These are phyloP conservation scores for Phragmites australis DNA, from an alignment of 176 grass and related monocot genomes.

Conservation along the genomic window DNA sequence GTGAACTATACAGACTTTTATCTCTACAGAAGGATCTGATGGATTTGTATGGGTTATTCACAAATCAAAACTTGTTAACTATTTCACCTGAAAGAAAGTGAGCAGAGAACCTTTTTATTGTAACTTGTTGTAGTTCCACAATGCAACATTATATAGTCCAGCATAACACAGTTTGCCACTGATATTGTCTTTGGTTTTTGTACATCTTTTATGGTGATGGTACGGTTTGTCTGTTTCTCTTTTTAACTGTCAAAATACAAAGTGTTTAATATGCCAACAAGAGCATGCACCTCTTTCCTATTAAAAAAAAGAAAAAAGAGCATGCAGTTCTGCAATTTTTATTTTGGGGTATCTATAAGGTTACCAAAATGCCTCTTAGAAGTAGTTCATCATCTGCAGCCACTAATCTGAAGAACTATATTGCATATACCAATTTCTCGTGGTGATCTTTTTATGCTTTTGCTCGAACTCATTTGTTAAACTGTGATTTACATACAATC, in stretches of 20 bases:
- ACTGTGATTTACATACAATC: not conserved
- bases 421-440: not conserved
- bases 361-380: not conserved
- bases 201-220: not conserved
- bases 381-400: not conserved
- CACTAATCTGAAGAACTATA: not conserved
- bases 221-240: not conserved
- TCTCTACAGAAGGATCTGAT: not conserved
- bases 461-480: not conserved
- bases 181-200: not conserved
- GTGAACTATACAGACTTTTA: not conserved
- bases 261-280: slow-evolving; percentile 5
- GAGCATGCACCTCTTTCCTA: not conserved
- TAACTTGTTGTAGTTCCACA: not conserved
- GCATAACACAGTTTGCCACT: not conserved
- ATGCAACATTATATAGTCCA: not conserved
- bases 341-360: not conserved
- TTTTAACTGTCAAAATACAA: not conserved
- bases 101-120: not conserved
- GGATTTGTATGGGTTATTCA: not conserved
- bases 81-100: not conserved
- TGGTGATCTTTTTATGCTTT: not conserved
- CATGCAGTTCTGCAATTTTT: not conserved
- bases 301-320: not conserved
- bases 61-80: not conserved